Evolutionary conservation across 768 basidiomycete genomes (phyloP).

Genomic region (Paxillus rubicundulus): DNA sequence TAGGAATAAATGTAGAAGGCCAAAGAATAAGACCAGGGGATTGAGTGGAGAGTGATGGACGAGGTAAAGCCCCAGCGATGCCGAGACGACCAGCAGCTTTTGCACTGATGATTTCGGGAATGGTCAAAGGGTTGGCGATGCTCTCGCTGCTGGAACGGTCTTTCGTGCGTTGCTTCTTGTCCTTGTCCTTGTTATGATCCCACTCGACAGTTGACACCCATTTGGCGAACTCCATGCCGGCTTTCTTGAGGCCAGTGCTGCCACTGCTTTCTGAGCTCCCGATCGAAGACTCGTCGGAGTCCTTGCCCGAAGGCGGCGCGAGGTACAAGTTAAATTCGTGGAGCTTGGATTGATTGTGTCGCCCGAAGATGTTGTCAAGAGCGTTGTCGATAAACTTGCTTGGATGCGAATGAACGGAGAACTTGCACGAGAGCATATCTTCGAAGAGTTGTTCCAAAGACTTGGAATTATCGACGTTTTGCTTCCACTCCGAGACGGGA

Average conservation of each 20-base stretch:
- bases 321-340: conserved; percentile 54
- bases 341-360: conserved; percentile 41
- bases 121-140: conserved; percentile 12
- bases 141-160: conserved; percentile 30
- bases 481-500: conserved; percentile 39
- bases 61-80: conserved; percentile 18
- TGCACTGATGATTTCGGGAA: conserved; percentile 31
- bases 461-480: conserved; percentile 37
- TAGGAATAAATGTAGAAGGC: conserved; percentile 58
- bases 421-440: conserved; percentile 54
- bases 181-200: conserved; percentile 32
- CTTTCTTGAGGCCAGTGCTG: conserved; percentile 25
- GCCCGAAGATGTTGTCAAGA: conserved; percentile 52
- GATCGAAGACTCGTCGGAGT: conserved; percentile 17
- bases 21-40: conserved; percentile 62
- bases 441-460: conserved; percentile 58
- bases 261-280: conserved; percentile 28
- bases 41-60: conserved; percentile 37
- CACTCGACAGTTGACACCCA: conserved; percentile 38
- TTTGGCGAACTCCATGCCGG: conserved; percentile 31
- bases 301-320: conserved; percentile 41
- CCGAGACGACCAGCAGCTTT: conserved; percentile 42
- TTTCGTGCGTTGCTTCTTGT: conserved; percentile 18
- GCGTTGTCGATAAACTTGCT: conserved; percentile 46
- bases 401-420: conserved; percentile 51